Conservation (phyloP, 345 rosid genomes). For the Balakata baccata region DNA sequence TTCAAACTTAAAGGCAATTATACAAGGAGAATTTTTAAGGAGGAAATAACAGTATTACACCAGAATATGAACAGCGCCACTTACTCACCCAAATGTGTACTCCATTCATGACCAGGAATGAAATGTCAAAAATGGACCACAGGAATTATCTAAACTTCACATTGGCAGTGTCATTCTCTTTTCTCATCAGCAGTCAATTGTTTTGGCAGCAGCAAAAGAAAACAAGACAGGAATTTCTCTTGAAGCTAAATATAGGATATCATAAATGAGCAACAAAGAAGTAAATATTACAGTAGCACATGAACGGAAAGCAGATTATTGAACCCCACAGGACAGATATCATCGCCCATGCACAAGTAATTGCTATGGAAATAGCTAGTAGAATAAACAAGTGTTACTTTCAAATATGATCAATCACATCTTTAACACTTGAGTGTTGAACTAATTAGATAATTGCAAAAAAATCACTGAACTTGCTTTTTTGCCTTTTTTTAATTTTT, state of each 20-base stretch:
- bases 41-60: background rate
- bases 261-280: background rate
- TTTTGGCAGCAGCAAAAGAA: background rate
- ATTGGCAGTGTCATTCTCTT: background rate
- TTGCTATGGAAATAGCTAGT: background rate
- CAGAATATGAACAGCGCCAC: background rate
- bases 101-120: background rate
- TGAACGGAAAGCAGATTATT: background rate
- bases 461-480: too few relatives aligned
- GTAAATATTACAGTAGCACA: background rate
- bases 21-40: background rate
- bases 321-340: background rate
- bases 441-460: too few relatives aligned
- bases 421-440: too few relatives aligned
- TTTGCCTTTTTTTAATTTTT: too few relatives aligned
- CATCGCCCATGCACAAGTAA: background rate
- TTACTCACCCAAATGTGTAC: background rate
- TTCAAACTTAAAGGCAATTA: conserved; percentile 7
- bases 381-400: background rate
- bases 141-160: background rate
- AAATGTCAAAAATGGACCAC: background rate
- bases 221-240: background rate
- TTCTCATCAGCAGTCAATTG: conserved; percentile 5
- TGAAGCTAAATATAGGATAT: background rate
- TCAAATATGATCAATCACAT: too few relatives aligned